Evolutionary conservation across 768 basidiomycete genomes (phyloP).

Genomic region (Mycena pura): DNA sequence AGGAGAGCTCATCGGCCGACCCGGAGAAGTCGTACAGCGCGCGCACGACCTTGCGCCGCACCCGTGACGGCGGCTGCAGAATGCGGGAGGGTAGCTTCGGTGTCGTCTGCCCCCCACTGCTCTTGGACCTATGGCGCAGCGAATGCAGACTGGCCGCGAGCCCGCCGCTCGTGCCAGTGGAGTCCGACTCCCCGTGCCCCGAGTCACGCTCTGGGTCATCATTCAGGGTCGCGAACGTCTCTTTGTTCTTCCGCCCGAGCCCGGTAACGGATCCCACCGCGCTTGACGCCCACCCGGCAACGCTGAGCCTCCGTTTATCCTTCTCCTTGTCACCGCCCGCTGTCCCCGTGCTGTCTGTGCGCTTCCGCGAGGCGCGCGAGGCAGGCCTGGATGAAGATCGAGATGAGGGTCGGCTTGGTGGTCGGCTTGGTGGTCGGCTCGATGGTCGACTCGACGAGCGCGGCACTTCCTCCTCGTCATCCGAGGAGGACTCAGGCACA

Average conservation of each 20-base stretch:
- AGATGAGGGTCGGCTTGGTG: conserved; percentile 36
- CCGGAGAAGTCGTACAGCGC: conserved; percentile 80
- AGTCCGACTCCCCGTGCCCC: conserved; percentile 34
- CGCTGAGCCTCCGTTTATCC: conserved; percentile 52
- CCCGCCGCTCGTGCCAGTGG: conserved; percentile 30
- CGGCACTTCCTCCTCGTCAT: conserved; percentile 19
- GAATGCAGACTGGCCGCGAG: conserved; percentile 28
- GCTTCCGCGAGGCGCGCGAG: conserved; percentile 69
- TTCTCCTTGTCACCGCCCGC: conserved; percentile 42
- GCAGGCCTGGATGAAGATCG: conserved; percentile 56
- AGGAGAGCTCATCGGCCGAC: conserved; percentile 78
- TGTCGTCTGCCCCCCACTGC: conserved; percentile 45
- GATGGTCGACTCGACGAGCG: not conserved
- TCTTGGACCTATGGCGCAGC: conserved; percentile 31
- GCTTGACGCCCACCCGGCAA: conserved; percentile 72
- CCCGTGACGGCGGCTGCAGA: conserved; percentile 56
- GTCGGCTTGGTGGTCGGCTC: conserved; percentile 35
- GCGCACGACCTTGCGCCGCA: conserved; percentile 62
- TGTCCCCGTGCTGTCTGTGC: conserved; percentile 62
- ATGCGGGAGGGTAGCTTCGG: conserved; percentile 49
- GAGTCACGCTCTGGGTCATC: conserved; percentile 50
- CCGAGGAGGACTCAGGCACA: conserved; percentile 22
- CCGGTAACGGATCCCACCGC: conserved; percentile 69
- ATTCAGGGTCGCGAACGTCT: conserved; percentile 60
- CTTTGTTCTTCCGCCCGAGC: conserved; percentile 63